Evolutionary conservation across 2,329 filamentous ascomycete genomes (phyloP).

Genomic region (Fusarium sulawesiense): DNA sequence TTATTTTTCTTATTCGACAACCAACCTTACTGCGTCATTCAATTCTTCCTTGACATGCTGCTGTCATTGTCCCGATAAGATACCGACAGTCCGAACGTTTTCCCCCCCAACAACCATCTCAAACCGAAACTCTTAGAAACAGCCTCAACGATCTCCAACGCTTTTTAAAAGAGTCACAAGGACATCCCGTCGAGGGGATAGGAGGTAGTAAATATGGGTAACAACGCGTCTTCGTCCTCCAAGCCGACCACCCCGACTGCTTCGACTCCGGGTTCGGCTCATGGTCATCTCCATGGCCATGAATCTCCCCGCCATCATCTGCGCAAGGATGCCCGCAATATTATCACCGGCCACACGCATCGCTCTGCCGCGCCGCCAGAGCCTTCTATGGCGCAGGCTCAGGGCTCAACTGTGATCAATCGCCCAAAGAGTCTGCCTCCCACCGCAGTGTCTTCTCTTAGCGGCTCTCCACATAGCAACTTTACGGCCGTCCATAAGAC

Average conservation of each 20-base stretch:
- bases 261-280: slow-evolving; percentile 43
- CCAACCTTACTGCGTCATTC: slow-evolving; percentile 7
- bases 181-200: slow-evolving; percentile 16
- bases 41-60: slow-evolving; percentile 23
- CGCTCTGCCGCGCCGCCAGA: slow-evolving; percentile 70
- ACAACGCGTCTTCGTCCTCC: slow-evolving; percentile 54
- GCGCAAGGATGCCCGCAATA: slow-evolving; percentile 57
- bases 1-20: not conserved
- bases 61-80: slow-evolving; percentile 34
- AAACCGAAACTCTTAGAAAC: not conserved
- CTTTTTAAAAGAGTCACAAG: slow-evolving; percentile 3
- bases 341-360: slow-evolving; percentile 66
- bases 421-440: slow-evolving; percentile 60
- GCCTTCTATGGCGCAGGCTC: slow-evolving; percentile 70
- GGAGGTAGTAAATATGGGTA: slow-evolving; percentile 49
- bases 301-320: slow-evolving; percentile 49
- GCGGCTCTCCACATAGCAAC: slow-evolving; percentile 58
- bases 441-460: slow-evolving; percentile 62
- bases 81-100: slow-evolving; percentile 19
- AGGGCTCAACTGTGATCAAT: slow-evolving; percentile 65
- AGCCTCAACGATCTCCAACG: not conserved
- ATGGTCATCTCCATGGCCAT: slow-evolving; percentile 37
- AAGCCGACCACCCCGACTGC: slow-evolving; percentile 51
- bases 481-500: slow-evolving; percentile 47
- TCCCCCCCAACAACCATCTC: not conserved